Evolutionary conservation across 2,329 filamentous ascomycete genomes (phyloP).

Genomic region (Colletotrichum sp.): DNA sequence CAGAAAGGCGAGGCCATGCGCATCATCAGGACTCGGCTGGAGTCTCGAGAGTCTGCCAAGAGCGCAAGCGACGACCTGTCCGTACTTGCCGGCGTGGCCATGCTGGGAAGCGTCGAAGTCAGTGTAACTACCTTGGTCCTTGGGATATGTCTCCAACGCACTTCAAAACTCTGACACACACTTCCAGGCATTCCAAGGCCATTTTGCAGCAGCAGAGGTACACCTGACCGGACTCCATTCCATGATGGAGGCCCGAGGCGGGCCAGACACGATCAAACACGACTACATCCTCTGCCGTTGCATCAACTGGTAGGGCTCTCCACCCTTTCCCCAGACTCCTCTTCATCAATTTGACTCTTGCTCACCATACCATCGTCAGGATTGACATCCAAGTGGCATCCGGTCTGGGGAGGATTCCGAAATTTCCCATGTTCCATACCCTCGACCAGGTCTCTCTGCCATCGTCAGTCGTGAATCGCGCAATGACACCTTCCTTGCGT

Average conservation of each 20-base stretch:
- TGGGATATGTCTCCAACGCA: not conserved
- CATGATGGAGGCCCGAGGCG: constrained; percentile 18
- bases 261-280: constrained; percentile 16
- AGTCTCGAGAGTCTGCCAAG: not conserved
- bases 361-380: constrained; percentile 2
- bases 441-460: constrained; percentile 21
- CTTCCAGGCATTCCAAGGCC: constrained; percentile 18
- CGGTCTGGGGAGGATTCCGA: constrained; percentile 17
- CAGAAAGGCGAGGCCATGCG: constrained; percentile 23
- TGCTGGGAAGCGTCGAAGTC: constrained; percentile 19
- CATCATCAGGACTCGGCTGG: constrained; percentile 7
- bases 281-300: constrained; percentile 23
- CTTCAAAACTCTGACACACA: not conserved
- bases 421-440: constrained; percentile 22
- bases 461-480: not conserved
- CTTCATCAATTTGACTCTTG: too few species aligned
- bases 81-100: constrained; percentile 15
- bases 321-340: not conserved
- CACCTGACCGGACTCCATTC: constrained; percentile 20
- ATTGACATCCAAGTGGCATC: constrained; percentile 22
- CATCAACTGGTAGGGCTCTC: constrained; percentile 19
- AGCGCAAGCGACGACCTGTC: constrained; percentile 1
- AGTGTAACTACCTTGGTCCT: not conserved
- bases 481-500: constrained; percentile 4
- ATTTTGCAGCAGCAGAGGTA: constrained; percentile 16